phyloP scores from a whole-genome alignment of 2,329 filamentous ascomycete genomes.

The Davidsoniella neocaledoniae region DNA sequence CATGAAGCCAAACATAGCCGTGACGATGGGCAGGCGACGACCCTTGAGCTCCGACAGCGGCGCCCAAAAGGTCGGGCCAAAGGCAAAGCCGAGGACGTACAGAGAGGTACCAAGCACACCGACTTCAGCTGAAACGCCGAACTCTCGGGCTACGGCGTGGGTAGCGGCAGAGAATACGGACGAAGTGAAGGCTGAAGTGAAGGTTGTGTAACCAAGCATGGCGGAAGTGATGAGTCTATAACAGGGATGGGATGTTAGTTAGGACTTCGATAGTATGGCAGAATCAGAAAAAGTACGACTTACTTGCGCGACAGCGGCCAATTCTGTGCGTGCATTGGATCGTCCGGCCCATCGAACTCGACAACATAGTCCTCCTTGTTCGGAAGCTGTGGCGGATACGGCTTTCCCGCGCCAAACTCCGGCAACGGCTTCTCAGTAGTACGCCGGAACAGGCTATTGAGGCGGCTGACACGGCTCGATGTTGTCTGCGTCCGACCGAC shows the following conservation, averaged over 20 bases:
- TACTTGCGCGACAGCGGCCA: conserved; percentile 69
- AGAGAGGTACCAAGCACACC: conserved; percentile 49
- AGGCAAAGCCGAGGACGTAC: conserved; percentile 56
- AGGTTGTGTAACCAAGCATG: conserved; percentile 57
- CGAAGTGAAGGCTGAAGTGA: conserved; percentile 55
- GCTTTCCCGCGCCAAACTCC: conserved; percentile 55
- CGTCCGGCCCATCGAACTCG: conserved; percentile 68
- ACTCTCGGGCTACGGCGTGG: conserved; percentile 35
- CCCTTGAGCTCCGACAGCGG: conserved; percentile 58
- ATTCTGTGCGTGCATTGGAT: conserved; percentile 75
- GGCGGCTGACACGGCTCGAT: not conserved
- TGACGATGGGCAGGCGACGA: conserved; percentile 42
- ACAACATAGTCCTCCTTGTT: conserved; percentile 64
- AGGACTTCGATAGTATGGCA: not conserved
- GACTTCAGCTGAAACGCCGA: conserved; percentile 43
- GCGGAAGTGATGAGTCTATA: conserved; percentile 41
- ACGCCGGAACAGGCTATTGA: conserved; percentile 25
- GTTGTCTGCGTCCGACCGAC: conserved; percentile 38
- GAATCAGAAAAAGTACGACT: conserved; percentile 18
- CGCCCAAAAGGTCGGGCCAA: conserved; percentile 55
- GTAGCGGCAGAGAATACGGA: conserved; percentile 59
- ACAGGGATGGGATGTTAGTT: not conserved
- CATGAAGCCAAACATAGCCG: conserved; percentile 52
- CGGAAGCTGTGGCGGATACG: conserved; percentile 52
- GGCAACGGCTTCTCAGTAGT: conserved; percentile 45